Percentiles rank a stretch among this genome's conserved stretches.
Conservation (phyloP, 345 rosid genomes). For the Aegle marmelos region DNA sequence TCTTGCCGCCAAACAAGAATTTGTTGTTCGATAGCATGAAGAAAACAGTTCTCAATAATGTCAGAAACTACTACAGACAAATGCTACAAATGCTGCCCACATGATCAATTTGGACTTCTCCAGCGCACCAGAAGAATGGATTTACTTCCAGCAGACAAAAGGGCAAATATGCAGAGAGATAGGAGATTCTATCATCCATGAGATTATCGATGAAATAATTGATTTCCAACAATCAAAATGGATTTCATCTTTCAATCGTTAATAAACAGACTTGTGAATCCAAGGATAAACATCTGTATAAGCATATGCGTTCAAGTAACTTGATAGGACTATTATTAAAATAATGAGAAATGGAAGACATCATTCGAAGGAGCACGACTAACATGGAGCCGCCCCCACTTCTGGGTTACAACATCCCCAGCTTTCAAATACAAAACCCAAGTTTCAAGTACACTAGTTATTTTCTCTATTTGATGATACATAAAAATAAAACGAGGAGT, state of each 20-base stretch:
- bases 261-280: no score
- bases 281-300: not conserved
- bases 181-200: conserved; percentile 27
- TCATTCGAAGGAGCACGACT: no score
- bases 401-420: not conserved
- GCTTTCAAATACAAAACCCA: not conserved
- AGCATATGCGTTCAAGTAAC: not conserved
- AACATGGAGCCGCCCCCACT: not conserved
- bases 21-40: conserved; percentile 2
- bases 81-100: not conserved
- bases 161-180: conserved; percentile 27
- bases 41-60: not conserved
- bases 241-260: not conserved
- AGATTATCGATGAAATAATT: conserved; percentile 18
- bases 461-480: no score
- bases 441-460: no score
- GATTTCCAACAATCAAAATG: conserved; percentile 1
- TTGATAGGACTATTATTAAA: no score
- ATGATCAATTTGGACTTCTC: conserved; percentile 10
- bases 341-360: no score
- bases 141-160: conserved; percentile 10
- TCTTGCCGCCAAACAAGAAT: conserved; percentile 16
- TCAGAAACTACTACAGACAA: not conserved
- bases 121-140: conserved; percentile 19
- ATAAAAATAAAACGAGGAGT: no score